phyloP scores from a whole-genome alignment of 805 yeast species.

The Phaffomyces opuntiae region DNA sequence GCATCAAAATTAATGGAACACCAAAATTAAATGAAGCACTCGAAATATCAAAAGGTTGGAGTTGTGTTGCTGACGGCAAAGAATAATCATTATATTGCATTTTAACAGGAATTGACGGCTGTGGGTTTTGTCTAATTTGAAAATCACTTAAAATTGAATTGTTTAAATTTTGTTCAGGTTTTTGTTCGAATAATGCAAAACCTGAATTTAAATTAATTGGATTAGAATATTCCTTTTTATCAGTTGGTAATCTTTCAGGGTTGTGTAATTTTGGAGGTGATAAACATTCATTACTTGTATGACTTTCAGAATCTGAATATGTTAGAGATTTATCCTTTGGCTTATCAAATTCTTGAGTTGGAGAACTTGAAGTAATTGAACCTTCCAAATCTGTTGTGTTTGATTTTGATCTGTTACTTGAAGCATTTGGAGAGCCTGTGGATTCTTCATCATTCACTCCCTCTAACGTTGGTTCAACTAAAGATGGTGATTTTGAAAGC shows the following conservation, averaged over 20 bases:
- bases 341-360: constrained; percentile 13
- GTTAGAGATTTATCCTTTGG: constrained; percentile 15
- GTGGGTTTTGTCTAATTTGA: constrained; percentile 18
- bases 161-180: constrained; percentile 5
- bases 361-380: constrained; percentile 1
- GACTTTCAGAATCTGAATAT: constrained; percentile 21
- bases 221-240: constrained; percentile 6
- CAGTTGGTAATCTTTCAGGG: constrained; percentile 21
- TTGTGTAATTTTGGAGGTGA: constrained; percentile 24
- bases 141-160: constrained; percentile 18
- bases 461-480: not conserved
- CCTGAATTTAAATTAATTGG: not conserved
- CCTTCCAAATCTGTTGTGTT: not conserved
- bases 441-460: not conserved
- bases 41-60: constrained; percentile 9
- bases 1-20: constrained; percentile 20
- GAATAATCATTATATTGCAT: constrained; percentile 9
- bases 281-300: constrained; percentile 20
- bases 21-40: constrained; percentile 16
- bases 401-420: not conserved
- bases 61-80: constrained; percentile 8
- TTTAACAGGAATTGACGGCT: constrained; percentile 11
- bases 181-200: constrained; percentile 1
- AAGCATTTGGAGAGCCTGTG: not conserved
- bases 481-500: constrained; percentile 1